These are phyloP conservation scores for Arachis hypogaea DNA, from an alignment of 306 rosid species.

Conservation along the genomic window DNA sequence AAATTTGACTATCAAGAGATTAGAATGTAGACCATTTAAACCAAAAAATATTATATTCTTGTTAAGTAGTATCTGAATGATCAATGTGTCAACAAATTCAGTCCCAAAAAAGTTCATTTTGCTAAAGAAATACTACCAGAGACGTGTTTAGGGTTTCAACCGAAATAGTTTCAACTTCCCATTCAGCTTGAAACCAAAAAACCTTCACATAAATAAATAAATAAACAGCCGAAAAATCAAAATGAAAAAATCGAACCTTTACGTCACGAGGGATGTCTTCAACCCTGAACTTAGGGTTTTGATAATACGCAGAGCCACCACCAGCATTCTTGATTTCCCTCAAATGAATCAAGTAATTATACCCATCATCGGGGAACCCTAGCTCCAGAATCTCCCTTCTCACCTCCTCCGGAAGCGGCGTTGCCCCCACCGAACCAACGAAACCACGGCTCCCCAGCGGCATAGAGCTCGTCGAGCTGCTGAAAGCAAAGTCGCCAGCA, in stretches of 20 bases:
- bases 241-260: constrained; percentile 53
- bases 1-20: no score
- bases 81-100: no score
- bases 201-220: no score
- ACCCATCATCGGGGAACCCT: constrained; percentile 93
- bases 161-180: no score
- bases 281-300: constrained; percentile 71
- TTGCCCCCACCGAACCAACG: not conserved
- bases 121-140: no score
- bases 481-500: constrained; percentile 19
- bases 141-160: no score
- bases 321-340: constrained; percentile 80
- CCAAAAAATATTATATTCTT: no score
- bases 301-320: constrained; percentile 71
- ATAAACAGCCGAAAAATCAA: not conserved
- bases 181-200: no score
- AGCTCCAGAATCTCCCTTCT: constrained; percentile 81
- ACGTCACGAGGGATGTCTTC: constrained; percentile 69
- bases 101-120: no score
- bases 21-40: no score
- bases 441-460: not conserved
- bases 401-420: constrained; percentile 54
- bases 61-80: no score
- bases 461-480: constrained; percentile 12
- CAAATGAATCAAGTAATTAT: constrained; percentile 78